Evolutionary conservation across 2,329 filamentous ascomycete genomes (phyloP), one percentile per base, ranked within the genome.

Genomic region (Penicillium sclerotiorum): DNA sequence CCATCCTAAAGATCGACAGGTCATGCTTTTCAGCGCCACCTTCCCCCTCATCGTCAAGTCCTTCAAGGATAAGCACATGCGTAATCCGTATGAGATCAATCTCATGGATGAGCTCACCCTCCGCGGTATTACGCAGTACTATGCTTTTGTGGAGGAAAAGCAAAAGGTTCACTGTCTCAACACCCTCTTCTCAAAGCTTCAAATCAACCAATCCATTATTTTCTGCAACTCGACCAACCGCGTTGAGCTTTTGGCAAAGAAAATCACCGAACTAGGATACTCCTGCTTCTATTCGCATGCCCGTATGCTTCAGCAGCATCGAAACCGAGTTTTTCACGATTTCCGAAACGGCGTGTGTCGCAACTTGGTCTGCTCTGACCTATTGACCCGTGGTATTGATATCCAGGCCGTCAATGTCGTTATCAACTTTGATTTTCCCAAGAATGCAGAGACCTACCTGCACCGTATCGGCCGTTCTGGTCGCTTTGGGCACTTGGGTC

Each of bases 171-270:
- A 99, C 77, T 99, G 94, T 72, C 78, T 99, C 59, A 99, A 99
- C 78, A 99, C 94, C 0, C 86, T 99, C 57, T 99, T 99, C 80
- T 96, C 92, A 62, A 96, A 96, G 75, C 85, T 99, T 13, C 93
- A 99, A 75, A 99, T 99, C 77, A 99, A 99, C 77, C 94, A 99
- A 78, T 99, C 95, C 56, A 99, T 99, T 77, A 99, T 99, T 71
- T 99, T 99, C 79, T 99, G 94, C 78, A 99, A 99, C 76, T 99
- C 94, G 33, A 99, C 94, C 46, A 97, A 97, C 73, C 90, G 94
- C 59, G 94, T 99, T 53, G 94, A 99, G 75, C 81, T 99, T 45
- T 83, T 99, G 21, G 94, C 94, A 43, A 99, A 99, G 81, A 99
- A 99, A 75, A 99, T 99, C 67, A 99, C 95, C 40, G 95, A 99